phyloP scores from a whole-genome alignment of 306 rosid species.

The Abrus precatorius region DNA sequence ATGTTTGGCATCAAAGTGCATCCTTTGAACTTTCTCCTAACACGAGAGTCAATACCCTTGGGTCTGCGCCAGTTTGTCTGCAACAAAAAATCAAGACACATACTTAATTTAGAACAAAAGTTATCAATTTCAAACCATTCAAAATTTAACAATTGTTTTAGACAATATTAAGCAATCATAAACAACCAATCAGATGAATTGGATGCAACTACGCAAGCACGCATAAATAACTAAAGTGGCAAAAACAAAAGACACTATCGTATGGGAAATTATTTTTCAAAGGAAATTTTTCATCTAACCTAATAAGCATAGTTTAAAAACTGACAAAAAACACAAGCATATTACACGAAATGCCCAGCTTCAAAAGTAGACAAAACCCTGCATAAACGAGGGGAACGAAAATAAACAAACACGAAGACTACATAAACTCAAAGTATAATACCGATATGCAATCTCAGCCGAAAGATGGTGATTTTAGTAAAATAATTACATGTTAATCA shows the following conservation, averaged over 20 bases:
- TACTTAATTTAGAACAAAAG: background rate
- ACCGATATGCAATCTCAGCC: conserved; percentile 64
- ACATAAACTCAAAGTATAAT: too few species aligned
- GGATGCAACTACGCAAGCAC: background rate
- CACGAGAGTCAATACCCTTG: conserved; percentile 90
- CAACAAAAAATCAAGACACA: conserved; percentile 25
- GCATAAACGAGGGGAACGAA: too few species aligned
- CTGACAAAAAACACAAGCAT: too few species aligned
- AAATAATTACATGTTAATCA: conserved; percentile 59
- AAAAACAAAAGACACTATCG: background rate
- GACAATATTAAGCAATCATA: conserved; percentile 26
- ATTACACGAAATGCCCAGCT: too few species aligned
- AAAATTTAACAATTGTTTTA: background rate
- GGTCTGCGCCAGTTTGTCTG: conserved; percentile 85
- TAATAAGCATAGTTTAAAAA: background rate
- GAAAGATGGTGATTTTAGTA: conserved; percentile 68
- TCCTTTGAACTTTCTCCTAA: conserved; percentile 90
- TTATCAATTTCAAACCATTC: background rate
- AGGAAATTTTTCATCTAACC: background rate
- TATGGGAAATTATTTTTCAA: background rate
- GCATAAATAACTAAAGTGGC: background rate
- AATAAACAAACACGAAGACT: too few species aligned
- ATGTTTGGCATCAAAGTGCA: conserved; percentile 81
- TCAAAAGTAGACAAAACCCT: too few species aligned
- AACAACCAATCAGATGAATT: background rate